phyloP scores from a whole-genome alignment of 148 eudicot genomes.

The Cornus kousa region DNA sequence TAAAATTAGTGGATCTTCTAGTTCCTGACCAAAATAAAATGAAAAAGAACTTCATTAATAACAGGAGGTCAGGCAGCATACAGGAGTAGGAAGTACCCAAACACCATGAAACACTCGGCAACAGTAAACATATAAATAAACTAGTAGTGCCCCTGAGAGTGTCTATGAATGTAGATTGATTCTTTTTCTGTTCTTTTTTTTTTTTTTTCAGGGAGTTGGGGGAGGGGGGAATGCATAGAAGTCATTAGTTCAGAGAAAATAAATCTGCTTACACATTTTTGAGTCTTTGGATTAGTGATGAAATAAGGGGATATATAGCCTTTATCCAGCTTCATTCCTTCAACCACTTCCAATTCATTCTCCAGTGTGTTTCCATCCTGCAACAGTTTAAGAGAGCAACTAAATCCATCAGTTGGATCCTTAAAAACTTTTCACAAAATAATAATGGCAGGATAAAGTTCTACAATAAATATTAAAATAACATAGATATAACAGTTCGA shows the following conservation, averaged over 20 bases:
- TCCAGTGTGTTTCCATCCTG: constrained; percentile 49
- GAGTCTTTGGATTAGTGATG: constrained; percentile 45
- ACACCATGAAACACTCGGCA: neutral
- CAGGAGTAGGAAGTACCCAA: neutral
- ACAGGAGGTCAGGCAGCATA: neutral
- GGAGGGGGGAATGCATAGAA: neutral
- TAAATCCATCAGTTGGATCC: neutral
- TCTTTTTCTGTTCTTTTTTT: no score
- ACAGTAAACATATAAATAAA: neutral
- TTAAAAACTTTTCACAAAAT: neutral
- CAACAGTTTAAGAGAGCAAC: constrained; percentile 9
- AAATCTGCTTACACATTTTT: constrained; percentile 44
- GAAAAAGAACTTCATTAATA: neutral
- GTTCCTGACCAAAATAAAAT: constrained; percentile 27
- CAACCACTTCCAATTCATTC: constrained; percentile 56
- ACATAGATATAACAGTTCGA: no score
- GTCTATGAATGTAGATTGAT: neutral
- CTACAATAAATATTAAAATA: neutral
- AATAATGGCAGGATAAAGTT: neutral
- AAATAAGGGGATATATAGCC: constrained; percentile 63
- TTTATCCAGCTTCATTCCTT: constrained; percentile 58
- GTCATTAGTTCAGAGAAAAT: neutral
- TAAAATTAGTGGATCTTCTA: constrained; percentile 57
- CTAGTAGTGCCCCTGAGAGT: neutral
- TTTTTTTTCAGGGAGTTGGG: no score